Percentiles rank a stretch among this genome's conserved stretches.
These are phyloP conservation scores for Aureobasidium sp. DNA, from an alignment of 2,329 filamentous ascomycete genomes.

Conservation along the genomic window DNA sequence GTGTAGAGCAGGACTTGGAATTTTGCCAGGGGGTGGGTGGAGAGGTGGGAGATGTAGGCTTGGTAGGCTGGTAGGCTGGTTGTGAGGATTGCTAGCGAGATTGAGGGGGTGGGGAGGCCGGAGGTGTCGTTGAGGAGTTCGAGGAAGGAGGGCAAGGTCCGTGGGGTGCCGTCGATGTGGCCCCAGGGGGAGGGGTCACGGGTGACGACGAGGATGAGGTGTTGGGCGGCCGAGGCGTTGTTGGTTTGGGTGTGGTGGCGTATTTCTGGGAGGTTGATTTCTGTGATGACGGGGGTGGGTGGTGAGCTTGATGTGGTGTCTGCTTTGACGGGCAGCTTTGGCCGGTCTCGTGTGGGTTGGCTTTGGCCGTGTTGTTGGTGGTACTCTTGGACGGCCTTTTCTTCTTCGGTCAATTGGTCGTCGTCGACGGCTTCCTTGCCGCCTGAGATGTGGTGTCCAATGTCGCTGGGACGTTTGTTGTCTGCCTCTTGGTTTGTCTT, in stretches of 20 bases:
- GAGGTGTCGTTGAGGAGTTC: not conserved
- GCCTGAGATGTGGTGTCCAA: not conserved
- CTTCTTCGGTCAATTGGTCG: not conserved
- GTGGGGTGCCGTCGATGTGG: not conserved
- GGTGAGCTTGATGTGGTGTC: not conserved
- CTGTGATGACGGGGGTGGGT: not conserved
- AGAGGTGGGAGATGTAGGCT: not conserved
- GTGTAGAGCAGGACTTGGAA: not conserved
- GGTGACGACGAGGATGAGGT: conserved; percentile 2
- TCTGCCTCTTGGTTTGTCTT: not conserved
- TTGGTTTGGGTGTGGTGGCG: not conserved
- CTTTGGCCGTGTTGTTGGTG: conserved; percentile 4
- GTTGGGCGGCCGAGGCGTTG: not conserved
- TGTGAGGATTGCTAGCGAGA: not conserved
- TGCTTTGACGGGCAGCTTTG: not conserved
- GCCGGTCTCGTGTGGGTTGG: not conserved
- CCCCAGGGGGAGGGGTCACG: not conserved
- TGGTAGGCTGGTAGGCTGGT: not conserved
- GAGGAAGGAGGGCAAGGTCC: not conserved
- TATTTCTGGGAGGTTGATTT: not conserved
- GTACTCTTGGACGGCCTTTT: conserved; percentile 1
- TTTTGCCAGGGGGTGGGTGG: not conserved
- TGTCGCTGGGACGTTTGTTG: not conserved
- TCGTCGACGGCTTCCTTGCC: not conserved
- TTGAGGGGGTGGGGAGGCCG: not conserved